A percentile compares a stretch with the other conserved stretches of the same genome.
phyloP scores from a whole-genome alignment of 179 eudicot species.

The Silene vulgaris region DNA sequence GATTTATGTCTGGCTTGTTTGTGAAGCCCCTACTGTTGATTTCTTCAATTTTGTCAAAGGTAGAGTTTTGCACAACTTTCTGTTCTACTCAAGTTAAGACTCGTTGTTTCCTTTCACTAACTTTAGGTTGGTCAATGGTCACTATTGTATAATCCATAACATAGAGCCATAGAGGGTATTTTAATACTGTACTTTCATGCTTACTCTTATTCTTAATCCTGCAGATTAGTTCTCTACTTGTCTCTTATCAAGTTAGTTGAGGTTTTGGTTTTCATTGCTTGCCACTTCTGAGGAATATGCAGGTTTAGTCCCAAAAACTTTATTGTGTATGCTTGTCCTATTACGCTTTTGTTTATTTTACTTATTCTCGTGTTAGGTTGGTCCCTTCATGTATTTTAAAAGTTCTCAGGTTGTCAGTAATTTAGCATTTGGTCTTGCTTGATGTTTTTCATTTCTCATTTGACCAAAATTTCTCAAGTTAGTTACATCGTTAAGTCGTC shows the following conservation, averaged over 20 bases:
- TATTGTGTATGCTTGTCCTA: not conserved
- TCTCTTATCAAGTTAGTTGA: not conserved
- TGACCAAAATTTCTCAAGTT: not conserved
- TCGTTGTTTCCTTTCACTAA: not conserved
- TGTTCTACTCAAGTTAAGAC: not conserved
- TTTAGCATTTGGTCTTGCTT: not conserved
- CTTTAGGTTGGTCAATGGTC: not conserved
- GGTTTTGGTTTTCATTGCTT: constrained; percentile 1
- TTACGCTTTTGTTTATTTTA: not conserved
- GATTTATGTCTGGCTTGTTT: not conserved
- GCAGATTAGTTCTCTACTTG: constrained; percentile 17
- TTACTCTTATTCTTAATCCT: not conserved
- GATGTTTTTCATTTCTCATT: not conserved
- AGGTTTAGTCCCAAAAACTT: constrained; percentile 15
- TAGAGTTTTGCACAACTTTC: not conserved
- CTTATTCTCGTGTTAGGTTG: not conserved
- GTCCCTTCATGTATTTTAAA: not conserved
- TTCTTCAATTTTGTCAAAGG: too few relatives aligned
- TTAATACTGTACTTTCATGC: not conserved
- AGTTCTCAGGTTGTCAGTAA: not conserved
- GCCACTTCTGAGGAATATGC: constrained; percentile 22
- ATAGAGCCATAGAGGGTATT: not conserved
- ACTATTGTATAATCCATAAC: too few relatives aligned
- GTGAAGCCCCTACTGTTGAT: too few relatives aligned
- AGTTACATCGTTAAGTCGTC: not conserved